Conservation (phyloP, 2,329 filamentous ascomycete genomes). For the Curvularia sp. region DNA sequence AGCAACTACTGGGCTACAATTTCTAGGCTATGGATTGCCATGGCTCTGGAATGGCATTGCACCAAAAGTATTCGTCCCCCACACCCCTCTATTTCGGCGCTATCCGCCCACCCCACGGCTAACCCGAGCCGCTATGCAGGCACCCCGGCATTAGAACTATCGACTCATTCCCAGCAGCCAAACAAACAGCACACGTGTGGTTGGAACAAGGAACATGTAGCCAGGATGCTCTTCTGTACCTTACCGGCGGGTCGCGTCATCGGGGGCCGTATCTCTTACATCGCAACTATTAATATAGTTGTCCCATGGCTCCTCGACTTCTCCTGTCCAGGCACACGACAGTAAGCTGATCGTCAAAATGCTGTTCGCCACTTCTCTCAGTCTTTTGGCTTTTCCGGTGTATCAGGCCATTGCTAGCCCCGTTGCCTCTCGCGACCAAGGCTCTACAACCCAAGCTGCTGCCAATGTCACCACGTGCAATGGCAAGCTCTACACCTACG, state of each 20-base stretch:
- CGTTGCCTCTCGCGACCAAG: constrained; percentile 8
- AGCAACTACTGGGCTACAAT: background rate
- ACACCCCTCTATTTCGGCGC: constrained; percentile 11
- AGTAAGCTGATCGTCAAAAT: constrained; percentile 21
- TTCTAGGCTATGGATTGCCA: background rate
- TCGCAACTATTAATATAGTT: constrained; percentile 23
- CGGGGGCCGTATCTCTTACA: constrained; percentile 1
- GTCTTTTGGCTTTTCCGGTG: constrained; percentile 29
- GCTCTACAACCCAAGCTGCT: constrained; percentile 2
- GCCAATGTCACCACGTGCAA: constrained; percentile 60
- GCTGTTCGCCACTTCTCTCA: constrained; percentile 25
- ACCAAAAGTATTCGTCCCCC: constrained; percentile 23
- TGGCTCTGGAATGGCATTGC: constrained; percentile 8
- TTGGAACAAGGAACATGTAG: background rate
- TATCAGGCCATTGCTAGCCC: constrained; percentile 28
- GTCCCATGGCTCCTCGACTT: background rate
- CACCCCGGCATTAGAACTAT: constrained; percentile 6
- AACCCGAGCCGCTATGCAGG: constrained; percentile 6
- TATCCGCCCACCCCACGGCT: constrained; percentile 8
- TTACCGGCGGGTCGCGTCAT: constrained; percentile 19
- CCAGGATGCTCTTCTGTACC: constrained; percentile 13
- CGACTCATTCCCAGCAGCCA: constrained; percentile 18
- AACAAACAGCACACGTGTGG: constrained; percentile 19
- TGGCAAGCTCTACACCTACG: constrained; percentile 69
- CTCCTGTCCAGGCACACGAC: constrained; percentile 26